Conservation (phyloP, 139 green algal genomes). For the Pseudopediastrum boryanum region DNA sequence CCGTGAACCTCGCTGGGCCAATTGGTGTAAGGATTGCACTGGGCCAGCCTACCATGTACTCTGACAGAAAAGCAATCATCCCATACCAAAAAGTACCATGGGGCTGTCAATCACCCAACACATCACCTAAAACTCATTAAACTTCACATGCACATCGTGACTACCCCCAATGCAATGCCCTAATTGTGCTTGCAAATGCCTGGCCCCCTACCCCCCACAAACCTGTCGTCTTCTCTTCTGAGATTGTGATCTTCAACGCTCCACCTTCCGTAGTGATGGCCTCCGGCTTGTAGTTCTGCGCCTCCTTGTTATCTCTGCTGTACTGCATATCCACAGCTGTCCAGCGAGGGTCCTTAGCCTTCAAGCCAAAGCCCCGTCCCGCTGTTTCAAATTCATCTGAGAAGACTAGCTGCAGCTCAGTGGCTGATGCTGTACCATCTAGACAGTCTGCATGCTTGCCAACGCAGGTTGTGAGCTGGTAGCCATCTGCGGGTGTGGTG, state of each 20-base stretch:
- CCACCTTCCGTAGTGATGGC: not conserved
- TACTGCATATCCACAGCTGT: slow-evolving; percentile 47
- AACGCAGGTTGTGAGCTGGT: slow-evolving; percentile 35
- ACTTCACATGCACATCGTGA: not conserved
- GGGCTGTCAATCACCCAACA: not conserved
- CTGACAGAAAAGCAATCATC: too few relatives aligned
- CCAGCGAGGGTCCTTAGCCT: slow-evolving; percentile 21
- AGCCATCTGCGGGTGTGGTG: slow-evolving; percentile 25
- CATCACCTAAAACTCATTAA: not conserved
- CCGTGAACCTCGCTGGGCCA: too few relatives aligned
- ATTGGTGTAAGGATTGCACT: too few relatives aligned
- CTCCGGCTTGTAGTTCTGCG: slow-evolving; percentile 37
- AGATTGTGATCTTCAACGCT: not conserved
- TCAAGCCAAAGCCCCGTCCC: slow-evolving; percentile 32
- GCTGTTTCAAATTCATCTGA: slow-evolving; percentile 54
- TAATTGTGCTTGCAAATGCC: too few relatives aligned
- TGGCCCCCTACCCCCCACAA: too few relatives aligned
- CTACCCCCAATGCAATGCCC: not conserved
- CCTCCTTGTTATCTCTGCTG: slow-evolving; percentile 45
- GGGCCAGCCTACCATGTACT: too few relatives aligned
- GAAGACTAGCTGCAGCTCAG: slow-evolving; percentile 50
- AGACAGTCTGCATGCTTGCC: not conserved
- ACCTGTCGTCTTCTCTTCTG: not conserved
- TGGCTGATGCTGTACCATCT: not conserved
- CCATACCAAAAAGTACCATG: too few relatives aligned